A percentile compares a stretch with the other conserved stretches of the same genome.
These are phyloP conservation scores for Arxiozyma telluris DNA, from an alignment of 1,139 yeast species.

Conservation along the genomic window DNA sequence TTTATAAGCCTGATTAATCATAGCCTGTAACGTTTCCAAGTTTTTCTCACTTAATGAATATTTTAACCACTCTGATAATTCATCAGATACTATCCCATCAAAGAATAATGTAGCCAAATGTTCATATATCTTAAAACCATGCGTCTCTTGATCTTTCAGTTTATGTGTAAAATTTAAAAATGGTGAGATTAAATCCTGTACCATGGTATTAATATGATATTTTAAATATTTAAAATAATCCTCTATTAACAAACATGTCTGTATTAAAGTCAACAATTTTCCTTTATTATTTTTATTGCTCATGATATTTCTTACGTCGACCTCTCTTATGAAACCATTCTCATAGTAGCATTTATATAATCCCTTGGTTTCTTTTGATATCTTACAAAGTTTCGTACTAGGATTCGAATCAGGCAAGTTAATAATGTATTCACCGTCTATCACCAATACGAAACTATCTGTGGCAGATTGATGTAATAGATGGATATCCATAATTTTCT, in stretches of 20 bases:
- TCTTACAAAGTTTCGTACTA: neutral
- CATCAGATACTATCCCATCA: slow-evolving; percentile 16
- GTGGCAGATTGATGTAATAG: slow-evolving; percentile 4
- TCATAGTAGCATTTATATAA: slow-evolving; percentile 11
- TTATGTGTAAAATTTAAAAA: slow-evolving; percentile 12
- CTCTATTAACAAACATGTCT: slow-evolving; percentile 1
- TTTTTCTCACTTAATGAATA: slow-evolving; percentile 61
- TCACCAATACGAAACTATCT: slow-evolving; percentile 2
- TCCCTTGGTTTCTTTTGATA: neutral
- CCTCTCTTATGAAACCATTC: slow-evolving; percentile 10
- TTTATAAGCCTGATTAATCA: slow-evolving; percentile 33
- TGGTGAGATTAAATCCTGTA: slow-evolving; percentile 11
- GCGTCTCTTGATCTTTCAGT: slow-evolving; percentile 12
- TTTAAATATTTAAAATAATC: slow-evolving; percentile 10
- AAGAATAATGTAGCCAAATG: slow-evolving; percentile 13
- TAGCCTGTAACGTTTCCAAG: slow-evolving; percentile 46
- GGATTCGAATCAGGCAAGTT: neutral
- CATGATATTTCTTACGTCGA: slow-evolving; percentile 1
- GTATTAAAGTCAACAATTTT: slow-evolving; percentile 3
- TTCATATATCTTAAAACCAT: slow-evolving; percentile 8
- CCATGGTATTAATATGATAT: slow-evolving; percentile 14
- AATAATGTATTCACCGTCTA: slow-evolving; percentile 8
- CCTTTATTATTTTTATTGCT: neutral
- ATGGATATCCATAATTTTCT: slow-evolving; percentile 8
- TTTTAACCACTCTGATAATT: slow-evolving; percentile 41